phyloP scores from a whole-genome alignment of 225 moss, liverwort and hornwort genomes.

The Straminergon stramineum region DNA sequence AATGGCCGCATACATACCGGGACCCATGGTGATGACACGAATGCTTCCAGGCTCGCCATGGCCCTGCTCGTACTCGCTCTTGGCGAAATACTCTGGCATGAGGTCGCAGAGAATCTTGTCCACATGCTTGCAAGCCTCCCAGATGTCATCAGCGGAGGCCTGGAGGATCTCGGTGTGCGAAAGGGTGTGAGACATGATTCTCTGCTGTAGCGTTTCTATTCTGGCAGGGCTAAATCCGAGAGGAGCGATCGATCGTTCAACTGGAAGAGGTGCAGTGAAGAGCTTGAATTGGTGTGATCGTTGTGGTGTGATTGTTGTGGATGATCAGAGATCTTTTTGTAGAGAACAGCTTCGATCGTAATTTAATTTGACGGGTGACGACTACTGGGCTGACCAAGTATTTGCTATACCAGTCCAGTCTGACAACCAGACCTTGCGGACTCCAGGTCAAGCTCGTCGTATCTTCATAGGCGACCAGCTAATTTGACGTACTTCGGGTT shows the following conservation, averaged over 20 bases:
- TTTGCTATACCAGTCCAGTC: not conserved
- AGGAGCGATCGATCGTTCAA: not conserved
- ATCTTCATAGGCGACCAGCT: not conserved
- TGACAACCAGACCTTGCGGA: not conserved
- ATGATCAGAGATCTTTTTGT: not conserved
- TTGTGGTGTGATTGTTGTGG: not conserved
- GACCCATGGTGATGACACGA: constrained; percentile 21
- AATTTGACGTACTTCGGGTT: not conserved
- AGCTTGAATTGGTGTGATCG: not conserved
- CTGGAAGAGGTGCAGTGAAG: not conserved
- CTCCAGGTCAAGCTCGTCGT: not conserved
- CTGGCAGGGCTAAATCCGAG: not conserved
- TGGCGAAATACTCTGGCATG: constrained; percentile 19
- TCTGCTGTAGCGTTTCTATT: not conserved
- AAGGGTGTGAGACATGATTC: constrained; percentile 12
- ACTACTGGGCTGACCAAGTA: not conserved
- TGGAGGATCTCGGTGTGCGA: constrained; percentile 15
- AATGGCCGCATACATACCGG: not conserved
- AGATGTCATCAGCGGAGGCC: constrained; percentile 1
- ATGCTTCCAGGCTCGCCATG: constrained; percentile 32
- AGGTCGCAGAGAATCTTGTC: constrained; percentile 9
- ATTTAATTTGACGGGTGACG: not conserved
- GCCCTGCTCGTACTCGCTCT: constrained; percentile 8
- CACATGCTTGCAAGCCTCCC: constrained; percentile 26
- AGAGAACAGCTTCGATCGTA: not conserved